Percentiles rank a stretch among this genome's conserved stretches.
Conservation (phyloP, 164 flowering plant genomes). For the Macadamia integrifolia region DNA sequence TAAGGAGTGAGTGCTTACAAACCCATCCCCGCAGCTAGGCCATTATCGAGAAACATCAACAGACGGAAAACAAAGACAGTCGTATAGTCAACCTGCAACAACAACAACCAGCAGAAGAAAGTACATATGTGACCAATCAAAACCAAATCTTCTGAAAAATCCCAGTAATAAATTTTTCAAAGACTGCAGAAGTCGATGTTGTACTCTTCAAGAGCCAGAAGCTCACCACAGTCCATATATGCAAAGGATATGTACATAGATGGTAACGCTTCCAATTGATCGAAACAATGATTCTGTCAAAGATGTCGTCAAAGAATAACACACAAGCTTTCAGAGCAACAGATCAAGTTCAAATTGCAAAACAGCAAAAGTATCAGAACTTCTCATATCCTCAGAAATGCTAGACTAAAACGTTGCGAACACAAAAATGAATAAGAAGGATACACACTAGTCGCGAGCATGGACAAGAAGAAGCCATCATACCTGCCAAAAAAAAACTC, state of each 20-base stretch:
- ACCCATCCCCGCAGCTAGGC: slow-evolving; percentile 96
- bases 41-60: slow-evolving; percentile 94
- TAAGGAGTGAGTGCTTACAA: slow-evolving; percentile 51
- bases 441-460: slow-evolving; percentile 98
- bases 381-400: not conserved
- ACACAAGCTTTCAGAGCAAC: not conserved
- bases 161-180: not conserved
- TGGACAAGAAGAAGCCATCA: slow-evolving; percentile 96
- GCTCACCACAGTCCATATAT: slow-evolving; percentile 95
- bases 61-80: slow-evolving; percentile 84
- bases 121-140: not conserved
- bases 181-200: not conserved
- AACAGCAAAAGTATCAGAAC: not conserved
- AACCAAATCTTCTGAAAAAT: not conserved
- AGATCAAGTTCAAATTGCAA: not conserved
- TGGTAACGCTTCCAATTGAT: slow-evolving; percentile 82
- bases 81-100: slow-evolving; percentile 85
- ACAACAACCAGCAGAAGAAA: not conserved
- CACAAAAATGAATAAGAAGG: slow-evolving; percentile 29
- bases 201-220: not conserved
- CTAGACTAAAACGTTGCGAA: too few species aligned
- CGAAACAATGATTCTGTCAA: slow-evolving; percentile 64
- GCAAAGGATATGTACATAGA: slow-evolving; percentile 80
- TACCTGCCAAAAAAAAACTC: slow-evolving; percentile 54
- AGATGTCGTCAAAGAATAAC: slow-evolving; percentile 31